Percentiles rank a stretch among this genome's conserved stretches.
Evolutionary conservation across 331 rosid species (phyloP).

Genomic region (Malus hybrid): DNA sequence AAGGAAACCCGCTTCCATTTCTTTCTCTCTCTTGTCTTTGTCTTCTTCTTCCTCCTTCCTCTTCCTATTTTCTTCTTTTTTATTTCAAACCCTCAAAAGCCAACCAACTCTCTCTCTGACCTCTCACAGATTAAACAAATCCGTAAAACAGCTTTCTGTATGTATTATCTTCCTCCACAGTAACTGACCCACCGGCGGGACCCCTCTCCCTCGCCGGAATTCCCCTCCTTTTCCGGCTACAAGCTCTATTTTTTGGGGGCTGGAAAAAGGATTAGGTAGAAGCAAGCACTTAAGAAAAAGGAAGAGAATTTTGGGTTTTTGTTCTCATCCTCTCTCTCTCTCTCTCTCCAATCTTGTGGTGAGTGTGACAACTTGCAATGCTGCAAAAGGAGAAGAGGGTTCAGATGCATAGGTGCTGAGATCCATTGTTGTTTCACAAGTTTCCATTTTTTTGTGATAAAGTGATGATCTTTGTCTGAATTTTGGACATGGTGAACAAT

Average conservation of each 20-base stretch:
- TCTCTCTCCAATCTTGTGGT: neutral
- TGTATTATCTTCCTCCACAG: conserved; percentile 7
- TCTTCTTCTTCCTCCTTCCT: neutral
- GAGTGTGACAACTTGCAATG: conserved; percentile 6
- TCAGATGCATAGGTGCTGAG: neutral
- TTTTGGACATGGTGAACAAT: neutral
- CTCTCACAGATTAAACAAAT: neutral
- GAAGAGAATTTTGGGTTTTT: neutral
- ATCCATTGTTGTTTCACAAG: conserved; percentile 9
- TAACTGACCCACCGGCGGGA: conserved; percentile 46
- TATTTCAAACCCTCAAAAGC: conserved; percentile 9
- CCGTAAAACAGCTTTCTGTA: neutral
- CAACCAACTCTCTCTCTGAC: conserved; percentile 22
- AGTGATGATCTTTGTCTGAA: neutral
- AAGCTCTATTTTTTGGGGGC: neutral
- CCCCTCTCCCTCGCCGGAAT: conserved; percentile 45
- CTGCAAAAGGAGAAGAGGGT: neutral
- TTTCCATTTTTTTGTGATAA: neutral
- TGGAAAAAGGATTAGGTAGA: neutral
- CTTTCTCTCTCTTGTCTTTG: conserved; percentile 6
- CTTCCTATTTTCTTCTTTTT: neutral
- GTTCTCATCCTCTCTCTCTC: neutral
- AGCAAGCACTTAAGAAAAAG: neutral
- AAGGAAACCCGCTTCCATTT: conserved; percentile 16
- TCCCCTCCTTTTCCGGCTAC: neutral